Evolutionary conservation across 2,329 filamentous ascomycete species (phyloP).

Genomic region (Trichoderma sp.): DNA sequence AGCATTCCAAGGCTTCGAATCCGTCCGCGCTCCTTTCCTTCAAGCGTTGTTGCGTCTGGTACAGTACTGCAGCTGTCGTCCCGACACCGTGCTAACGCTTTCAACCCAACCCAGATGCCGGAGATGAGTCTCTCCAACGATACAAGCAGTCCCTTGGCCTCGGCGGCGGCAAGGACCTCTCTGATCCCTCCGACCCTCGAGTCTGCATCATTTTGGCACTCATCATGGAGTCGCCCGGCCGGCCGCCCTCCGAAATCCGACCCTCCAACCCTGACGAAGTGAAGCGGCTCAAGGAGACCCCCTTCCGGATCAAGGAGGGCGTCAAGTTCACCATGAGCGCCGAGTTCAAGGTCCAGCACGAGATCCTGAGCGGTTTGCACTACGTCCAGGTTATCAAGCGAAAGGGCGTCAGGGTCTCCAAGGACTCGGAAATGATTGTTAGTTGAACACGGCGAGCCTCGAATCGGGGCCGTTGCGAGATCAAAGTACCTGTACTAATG

Average conservation of each 20-base stretch:
- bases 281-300: conserved; percentile 77
- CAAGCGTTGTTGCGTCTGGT: not conserved
- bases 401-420: conserved; percentile 80
- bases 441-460: conserved; percentile 33
- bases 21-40: not conserved
- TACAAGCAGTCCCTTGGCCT: conserved; percentile 98
- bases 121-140: conserved; percentile 91
- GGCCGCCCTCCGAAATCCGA: conserved; percentile 83
- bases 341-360: conserved; percentile 92
- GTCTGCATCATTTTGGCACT: conserved; percentile 92
- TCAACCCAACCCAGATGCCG: conserved; percentile 46
- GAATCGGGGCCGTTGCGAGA: not conserved
- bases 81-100: not conserved
- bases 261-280: conserved; percentile 72
- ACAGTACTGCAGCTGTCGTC: not conserved
- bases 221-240: conserved; percentile 80
- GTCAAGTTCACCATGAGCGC: conserved; percentile 92
- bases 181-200: conserved; percentile 76
- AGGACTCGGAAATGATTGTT: conserved; percentile 98
- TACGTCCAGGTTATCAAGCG: conserved; percentile 94
- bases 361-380: conserved; percentile 91
- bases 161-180: conserved; percentile 67
- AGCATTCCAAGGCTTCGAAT: not conserved
- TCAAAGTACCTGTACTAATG: conserved; percentile 28
- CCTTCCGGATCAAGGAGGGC: conserved; percentile 97